Base-by-base conservation (phyloP, 805 yeast genomes). In the Candida ulmi region DNA sequence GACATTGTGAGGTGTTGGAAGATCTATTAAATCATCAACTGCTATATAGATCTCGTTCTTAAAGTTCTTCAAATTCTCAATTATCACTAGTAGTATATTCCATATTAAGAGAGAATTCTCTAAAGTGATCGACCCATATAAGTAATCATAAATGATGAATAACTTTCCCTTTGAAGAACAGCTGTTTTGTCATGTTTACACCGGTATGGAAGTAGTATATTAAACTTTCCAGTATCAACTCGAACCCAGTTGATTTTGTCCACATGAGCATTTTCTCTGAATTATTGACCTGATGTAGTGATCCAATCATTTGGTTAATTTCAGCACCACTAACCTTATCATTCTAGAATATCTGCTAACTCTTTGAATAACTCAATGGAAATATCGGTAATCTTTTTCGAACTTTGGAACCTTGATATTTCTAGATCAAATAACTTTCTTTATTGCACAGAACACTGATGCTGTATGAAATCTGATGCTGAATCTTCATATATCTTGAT, bases 401-500 rank as follows among this genome's bases (percentile, higher is more conserved):
- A 18, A 8, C 35, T 28, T 16, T 44, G 38, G 12, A 44, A 41
- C 19, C 43, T 42, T 2, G 48, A 26, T 8, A 46, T 12, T 33
- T 46, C 53, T 38, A 47, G 39, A 27, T 49, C 54, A 32, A 49
- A 43, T 17, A 54, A 32, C 31, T 42, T 43, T 27, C 42, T 41
- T 12, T 47, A 48, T 3, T 17, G 15, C 5, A 4, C 15, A 3
- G 35, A 17, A 12, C 17, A 15, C 3, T 31, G 2, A 24, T 19
- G 12, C 33, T 24, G n/a, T 4, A 17, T 17, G 8, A 17, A 4
- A 2, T 13, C 13, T 18, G 44, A 30, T 9, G 39, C 33, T 4
- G 42, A 30, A 43, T 55, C 60, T 35, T 55, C 54, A 35, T 48
- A n/a, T n/a, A n/a, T n/a, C n/a, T n/a, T n/a, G n/a, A n/a, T n/a